Base-by-base conservation (phyloP, 2,329 filamentous ascomycete species). In the Ascochyta koolunga region DNA sequence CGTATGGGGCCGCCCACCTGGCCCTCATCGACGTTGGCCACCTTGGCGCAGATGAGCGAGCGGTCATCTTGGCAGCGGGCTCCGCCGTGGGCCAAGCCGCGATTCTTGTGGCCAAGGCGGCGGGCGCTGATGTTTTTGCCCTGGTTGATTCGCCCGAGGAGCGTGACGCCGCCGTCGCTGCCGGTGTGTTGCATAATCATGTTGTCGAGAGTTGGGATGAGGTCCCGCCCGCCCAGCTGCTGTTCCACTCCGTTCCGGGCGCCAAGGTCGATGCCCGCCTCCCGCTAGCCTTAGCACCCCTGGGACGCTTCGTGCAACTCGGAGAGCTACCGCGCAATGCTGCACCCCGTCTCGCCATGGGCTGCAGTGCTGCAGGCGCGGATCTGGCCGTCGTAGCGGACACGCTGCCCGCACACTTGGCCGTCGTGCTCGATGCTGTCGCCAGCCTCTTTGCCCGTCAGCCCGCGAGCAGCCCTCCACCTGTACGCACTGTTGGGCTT, bases 41-140 rank as follows among this genome's bases (percentile, higher is more conserved):
- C 11, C 51, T 76, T 9, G 38, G 50, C 4, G 41, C 54, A n/a
- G 73, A 69, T 7, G 65, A 76, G 39, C 65, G 46, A 1, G 41
- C 67, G 10, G 45, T 70, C 5, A 62, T 71, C 18, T 63, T 68
- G 36, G 32, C 46, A 10, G 68, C 66, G 1, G 37, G 61, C 38
- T 61, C 65, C 13, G 60, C 50, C 11, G 45, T 62, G 4, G 67
- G 66, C n/a, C 60, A 64, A 37, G 59, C 62, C 11, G 58, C 60
- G 7, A 59, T 69, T 9, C 53, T 55, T 27, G 19, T 68, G n/a
- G 62, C 64, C 1, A 39, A 55, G 36, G 18, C 36, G 1, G 15
- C 31, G 1, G 57, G 54, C 5, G 50, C 52, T 3, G 36, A 18
- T 11, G 35, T 37, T 15, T 37, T 18, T 19, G 35, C 35, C 15